Base-by-base conservation (phyloP, 1,284 basidiomycete species). In the Sanghuangporus weigelae region DNA sequence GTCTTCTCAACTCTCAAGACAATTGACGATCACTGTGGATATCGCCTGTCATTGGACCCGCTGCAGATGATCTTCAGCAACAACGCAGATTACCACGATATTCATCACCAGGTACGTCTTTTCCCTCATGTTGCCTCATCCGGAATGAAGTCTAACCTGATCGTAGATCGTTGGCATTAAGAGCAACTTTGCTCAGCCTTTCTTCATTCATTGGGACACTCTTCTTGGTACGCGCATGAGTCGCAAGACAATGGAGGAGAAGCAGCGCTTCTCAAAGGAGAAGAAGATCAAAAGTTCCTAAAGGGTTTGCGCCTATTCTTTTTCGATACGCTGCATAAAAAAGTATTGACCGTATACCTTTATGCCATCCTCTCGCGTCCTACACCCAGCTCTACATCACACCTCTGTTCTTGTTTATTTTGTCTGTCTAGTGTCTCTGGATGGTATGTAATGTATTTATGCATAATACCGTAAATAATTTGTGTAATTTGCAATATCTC, bases 11-110 rank as follows among this genome's bases (percentile, higher is more conserved):
- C 91, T 0, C 77, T 93, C 71, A 99, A 99, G 81, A 98, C 96
- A 0, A 95, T 99, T 51, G 95, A 98, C 69, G 97, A 99, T 74
- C 96, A 99, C 75, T 98, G 96, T 67, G 96, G 96, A 0, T 98
- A 97, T 74, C 81, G 76, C 31, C 77, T 98, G 23, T 94, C 94
- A 59, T 95, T 89, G 76, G 96, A 97, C 72, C 93, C 93, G 1
- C 79, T 96, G 54, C 96, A 98, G 74, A 72, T 93, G 69, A 71
- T 98, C 62, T 93, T 90, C 66, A 80, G 84, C n/a, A 99, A 99
- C 75, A 97, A 94, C 72, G 92, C 95, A 2, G 94, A 97, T 74
- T 99, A 98, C 75, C 96, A 98, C 75, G 96, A 98, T 75, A 97
- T 99, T 66, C 96, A 99, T 74, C 96, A 98, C 76, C 92, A 94